Base-by-base conservation (phyloP, 139 green algal species). In the Picochlorum costavermella region DNA sequence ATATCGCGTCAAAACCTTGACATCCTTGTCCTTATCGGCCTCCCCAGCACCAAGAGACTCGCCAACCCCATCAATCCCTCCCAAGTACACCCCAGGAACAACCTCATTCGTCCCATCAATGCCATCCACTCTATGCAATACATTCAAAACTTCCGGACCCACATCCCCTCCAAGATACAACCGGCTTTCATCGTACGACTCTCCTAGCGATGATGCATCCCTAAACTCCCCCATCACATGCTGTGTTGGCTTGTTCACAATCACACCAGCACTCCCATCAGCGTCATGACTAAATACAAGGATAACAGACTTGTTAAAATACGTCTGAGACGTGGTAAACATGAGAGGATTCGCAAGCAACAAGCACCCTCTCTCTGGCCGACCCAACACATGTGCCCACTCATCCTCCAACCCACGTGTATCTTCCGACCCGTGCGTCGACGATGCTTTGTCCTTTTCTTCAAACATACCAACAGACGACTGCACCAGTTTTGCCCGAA, bases 121-220 rank as follows among this genome's bases (percentile, higher is more conserved):
- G 5, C 78, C 68, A 6, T 43, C 56, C 31, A 82, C 43, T 31
- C 56, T 56, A 70, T 95, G 88, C 45, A 93, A 23, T 46, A 90
- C 56, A 58, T 85, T 72, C 30, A 91, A 62, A 33, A 79, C 77
- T 28, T 77, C 70, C 0, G 43, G 31, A 23, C 83, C 84, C 29
- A 96, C 85, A 66, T 95, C 87, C 3, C 88, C 88, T 9, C 88
- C 88, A 5, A 92, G 61, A 62, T 87, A 91, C 23, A 96, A 63
- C 13, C 25, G 30, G 37, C 73, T 81, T 9, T 75, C 45, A 2
- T 45, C 62, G 44, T 92, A 90, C 50, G 84, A 76, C 2, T 72
- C 71, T 46, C 53, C 56, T 5, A 86, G 50, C n/a, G 33, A 29
- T 25, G 74, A 73, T 16, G 74, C 56, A 36, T 59, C 13, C 5